Evolutionary conservation across 2,329 filamentous ascomycete species (phyloP), one percentile per base, ranked within the genome.

Genomic region (Aspergillus vadensis): DNA sequence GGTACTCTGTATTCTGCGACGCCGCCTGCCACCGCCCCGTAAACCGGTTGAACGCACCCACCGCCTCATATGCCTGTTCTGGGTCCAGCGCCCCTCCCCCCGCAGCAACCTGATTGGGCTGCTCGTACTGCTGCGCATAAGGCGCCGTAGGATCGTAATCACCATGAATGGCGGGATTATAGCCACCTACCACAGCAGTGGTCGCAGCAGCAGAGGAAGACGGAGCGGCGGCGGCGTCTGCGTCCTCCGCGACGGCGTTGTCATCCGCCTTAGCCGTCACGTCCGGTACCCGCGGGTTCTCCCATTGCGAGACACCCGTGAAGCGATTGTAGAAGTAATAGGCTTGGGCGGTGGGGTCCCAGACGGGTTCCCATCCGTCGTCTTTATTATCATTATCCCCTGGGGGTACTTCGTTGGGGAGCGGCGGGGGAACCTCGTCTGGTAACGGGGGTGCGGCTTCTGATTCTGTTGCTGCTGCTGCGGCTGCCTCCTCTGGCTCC

Each of bases 131-230:
- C 72, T 91, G 85, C 10, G 95, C 94, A 74, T 99, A 99, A 80
- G 92, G 91, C n/a, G 95, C 94, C 62, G 89, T 95, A 4, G 93
- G 92, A 71, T 99, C 95, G 80, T 97, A 99, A 79, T 93, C 90
- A 68, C 95, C 95, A 75, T 99, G 95, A 49, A 99, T 94, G 23
- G 92, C 91, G 1, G 95, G 95, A 73, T 98, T 97, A 80, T 99
- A 99, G 63, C 94, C 92, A 60, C 89, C 88, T 10, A 70, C 64
- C 5, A 83, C 85, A 21, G 85, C 79, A 57, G 78, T 67, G 49
- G 32, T 52, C 38, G 30, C 12, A 49, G 38, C n/a, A n/a, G 15
- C 32, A 5, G 32, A 36, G 32, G 32, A 36, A 4, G 32, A 36
- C 12, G 32, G 32, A 12, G 12, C 32, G 32, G 32, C 21, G 32